Evolutionary conservation across 2,329 filamentous ascomycete species (phyloP), one percentile per base, ranked within the genome.

Genomic region (Knoxdaviesia proteae): DNA sequence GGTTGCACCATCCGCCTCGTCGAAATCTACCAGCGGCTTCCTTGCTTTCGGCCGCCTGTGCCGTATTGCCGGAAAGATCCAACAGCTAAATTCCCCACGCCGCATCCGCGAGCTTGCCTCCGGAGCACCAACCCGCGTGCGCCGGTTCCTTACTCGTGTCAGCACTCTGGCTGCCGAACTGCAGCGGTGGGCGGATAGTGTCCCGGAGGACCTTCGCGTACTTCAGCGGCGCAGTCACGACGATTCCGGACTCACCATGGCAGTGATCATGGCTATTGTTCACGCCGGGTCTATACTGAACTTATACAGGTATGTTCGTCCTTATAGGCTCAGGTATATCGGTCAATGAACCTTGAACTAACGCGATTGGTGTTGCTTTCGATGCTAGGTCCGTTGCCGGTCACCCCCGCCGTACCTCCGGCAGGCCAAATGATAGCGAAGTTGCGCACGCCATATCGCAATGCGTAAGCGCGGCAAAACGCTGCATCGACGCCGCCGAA

Each of bases 241-340:
- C 4, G 50, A 47, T 5, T 44, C 48, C 6, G 44, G 50, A n/a
- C 46, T 54, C 31, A 48, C 50, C 10, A 53, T 54, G 51, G 51
- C 53, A 43, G 51, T 53, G 4, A 52, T 55, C 9, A 46, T 51
- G 11, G 55, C 54, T 40, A 52, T 55, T 6, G 38, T 54, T 8
- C 53, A 54, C 43, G 50, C 52, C 2, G 53, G 53, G 1, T 53
- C 49, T 4, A 45, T 55, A 0, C 38, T 55, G 7, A 53, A 50
- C 33, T 49, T 55, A 3, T 52, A 53, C 34, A 40, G 50, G 47
- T 50, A 42, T 3, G 42, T 38, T n/a, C 9, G 9, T 7, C 20
- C 32, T n/a, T 5, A 11, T 31, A 29, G 20, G 10, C 10, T 31
- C 10, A 20, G 30, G 2, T 40, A 1, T 7, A 29, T 9, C 34